Evolutionary conservation across 768 basidiomycete genomes (phyloP).

Genomic region (Auriculariales sp.): DNA sequence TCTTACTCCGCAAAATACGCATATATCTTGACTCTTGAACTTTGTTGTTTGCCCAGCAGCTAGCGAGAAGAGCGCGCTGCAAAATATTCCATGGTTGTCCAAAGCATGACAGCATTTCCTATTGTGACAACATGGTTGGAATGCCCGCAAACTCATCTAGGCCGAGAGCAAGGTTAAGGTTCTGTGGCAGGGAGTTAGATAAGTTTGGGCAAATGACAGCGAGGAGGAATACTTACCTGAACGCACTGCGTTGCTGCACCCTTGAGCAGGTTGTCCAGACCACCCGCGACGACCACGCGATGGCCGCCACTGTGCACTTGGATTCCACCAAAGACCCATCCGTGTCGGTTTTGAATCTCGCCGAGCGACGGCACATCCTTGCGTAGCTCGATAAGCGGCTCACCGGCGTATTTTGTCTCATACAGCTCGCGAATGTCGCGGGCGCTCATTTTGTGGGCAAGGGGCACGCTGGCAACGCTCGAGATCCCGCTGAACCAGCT

Average conservation of each 20-base stretch:
- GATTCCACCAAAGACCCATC: constrained; percentile 83
- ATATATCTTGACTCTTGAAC: too few relatives aligned
- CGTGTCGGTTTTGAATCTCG: constrained; percentile 73
- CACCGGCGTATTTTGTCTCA: constrained; percentile 58
- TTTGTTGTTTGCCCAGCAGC: too few relatives aligned
- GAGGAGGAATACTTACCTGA: constrained; percentile 43
- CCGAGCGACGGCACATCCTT: constrained; percentile 57
- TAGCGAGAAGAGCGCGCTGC: too few relatives aligned
- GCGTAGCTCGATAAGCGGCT: constrained; percentile 49
- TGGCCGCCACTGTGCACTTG: constrained; percentile 84
- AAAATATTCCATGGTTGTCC: too few relatives aligned
- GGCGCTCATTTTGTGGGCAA: constrained; percentile 52
- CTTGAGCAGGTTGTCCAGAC: constrained; percentile 91
- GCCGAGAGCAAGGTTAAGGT: constrained; percentile 80
- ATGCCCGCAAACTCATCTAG: constrained; percentile 78
- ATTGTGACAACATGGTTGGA: too few relatives aligned
- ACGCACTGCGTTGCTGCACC: constrained; percentile 98
- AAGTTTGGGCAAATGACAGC: background rate
- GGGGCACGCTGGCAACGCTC: constrained; percentile 71
- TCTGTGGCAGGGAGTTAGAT: constrained; percentile 28
- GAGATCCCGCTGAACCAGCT: constrained; percentile 97
- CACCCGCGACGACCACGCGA: constrained; percentile 93
- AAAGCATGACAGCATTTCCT: too few relatives aligned
- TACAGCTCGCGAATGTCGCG: constrained; percentile 59
- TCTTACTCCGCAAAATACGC: too few relatives aligned